Base-by-base conservation (phyloP, 2,329 filamentous ascomycete genomes). In the Fusarium euwallaceae region DNA sequence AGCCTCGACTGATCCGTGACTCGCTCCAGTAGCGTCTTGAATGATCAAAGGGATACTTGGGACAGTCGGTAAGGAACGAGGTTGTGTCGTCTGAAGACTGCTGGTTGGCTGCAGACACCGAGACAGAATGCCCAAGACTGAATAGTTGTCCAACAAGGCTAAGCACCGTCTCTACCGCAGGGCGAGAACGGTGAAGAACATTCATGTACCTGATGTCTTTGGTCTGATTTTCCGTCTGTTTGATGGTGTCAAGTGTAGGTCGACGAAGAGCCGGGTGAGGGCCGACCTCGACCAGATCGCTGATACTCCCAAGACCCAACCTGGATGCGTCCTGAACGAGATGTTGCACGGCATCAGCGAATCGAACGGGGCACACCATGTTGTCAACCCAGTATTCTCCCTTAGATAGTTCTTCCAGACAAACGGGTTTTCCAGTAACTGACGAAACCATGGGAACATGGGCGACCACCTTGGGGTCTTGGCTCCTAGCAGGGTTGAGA, bases 351-450 rank as follows among this genome's bases (percentile, higher is more conserved):
- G 61, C 65, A 29, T 66, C 67, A 67, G 86, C 85, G 61, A 87
- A 86, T 17, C 77, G 74, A 11, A 86, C 81, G 2, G 83, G 71
- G 4, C 76, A 79, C 0, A 79, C 78, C 24, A 84, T 74, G 53
- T 84, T 84, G 27, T 82, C 81, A 2, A 86, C 83, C 84, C 85
- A 86, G 77, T 86, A 84, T 4, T 77, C 72, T 1, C 81, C 61
- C 45, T 82, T 63, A 1, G 22, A 80, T 7, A 86, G 76, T 53
- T 82, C 81, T 3, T 73, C 78, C 9, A 80, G 81, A 16, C 83
- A 80, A 17, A 83, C 77, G 9, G 79, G 78, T 16, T 80, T 78
- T 17, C 85, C 84, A 2, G 83, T 77, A 0, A 86, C 78, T 2
- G 85, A 86, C 4, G 85, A 87, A 72, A 85, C 29, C 66, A 67